Base-by-base conservation (phyloP, 1,139 yeast genomes). In the Suhomyces panamericanus region DNA sequence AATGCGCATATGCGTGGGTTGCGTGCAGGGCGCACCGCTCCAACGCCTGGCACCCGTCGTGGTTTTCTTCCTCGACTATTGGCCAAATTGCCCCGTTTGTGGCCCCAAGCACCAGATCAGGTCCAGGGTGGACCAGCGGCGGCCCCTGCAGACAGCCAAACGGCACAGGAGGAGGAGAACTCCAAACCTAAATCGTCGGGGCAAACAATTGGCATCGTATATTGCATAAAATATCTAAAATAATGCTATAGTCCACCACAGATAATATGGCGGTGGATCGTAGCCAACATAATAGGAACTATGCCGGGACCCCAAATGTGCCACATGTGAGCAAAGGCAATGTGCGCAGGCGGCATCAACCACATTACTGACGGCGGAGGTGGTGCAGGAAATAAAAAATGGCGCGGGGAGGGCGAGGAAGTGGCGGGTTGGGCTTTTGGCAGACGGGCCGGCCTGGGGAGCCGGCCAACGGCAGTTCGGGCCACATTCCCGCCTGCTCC, bases 201-300 rank as follows among this genome's bases (percentile, higher is more conserved):
- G 29, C 22, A 33, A 40, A 30, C 36, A 41, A 35, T 35, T 31
- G 28, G 15, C 32, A 38, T 42, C 46, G 46, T 42, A 42, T 26
- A 42, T 38, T 35, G 35, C 35, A 42, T 34, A 30, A 38, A 31
- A 27, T 32, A 35, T 42, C 35, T 20, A 35, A 35, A 42, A 38
- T 24, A 28, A 27, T 41, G 17, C 33, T 35, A 27, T 31, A 27
- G 29, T 28, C 13, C 28, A 16, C 11, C 20, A 28, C 17, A 22
- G 22, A 33, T 28, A 33, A 39, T 39, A 30, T 37, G 38, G 20
- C 13, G 22, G 20, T 16, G 8, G 35, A 30, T 31, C 30, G 35
- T 13, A 31, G 13, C 14, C 15, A 7, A 15, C 8, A 20, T 26
- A 26, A 30, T 24, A 32, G 40, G 36, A 34, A 34, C 28, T 34